Evolutionary conservation across 495 filamentous ascomycete genomes (phyloP).

Genomic region (Cercophora samala): DNA sequence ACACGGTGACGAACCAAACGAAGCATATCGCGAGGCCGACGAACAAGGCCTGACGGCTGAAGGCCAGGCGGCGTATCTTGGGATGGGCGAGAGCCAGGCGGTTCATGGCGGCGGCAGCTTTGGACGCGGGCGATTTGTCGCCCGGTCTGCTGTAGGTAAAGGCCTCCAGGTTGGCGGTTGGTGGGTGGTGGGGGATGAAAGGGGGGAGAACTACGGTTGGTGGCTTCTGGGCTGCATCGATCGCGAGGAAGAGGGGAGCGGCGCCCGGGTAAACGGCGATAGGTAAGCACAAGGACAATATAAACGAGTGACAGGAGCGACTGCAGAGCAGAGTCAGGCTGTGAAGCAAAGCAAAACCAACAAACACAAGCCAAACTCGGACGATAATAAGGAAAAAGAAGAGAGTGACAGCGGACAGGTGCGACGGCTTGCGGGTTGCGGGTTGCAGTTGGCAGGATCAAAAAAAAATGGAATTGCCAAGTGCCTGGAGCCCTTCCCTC

Average conservation of each 20-base stretch:
- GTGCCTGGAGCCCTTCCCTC: not conserved
- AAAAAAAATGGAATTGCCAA: constrained; percentile 7
- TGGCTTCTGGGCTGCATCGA: not conserved
- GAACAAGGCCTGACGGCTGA: constrained; percentile 26
- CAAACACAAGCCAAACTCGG: not conserved
- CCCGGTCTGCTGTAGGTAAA: constrained; percentile 9
- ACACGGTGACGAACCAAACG: constrained; percentile 23
- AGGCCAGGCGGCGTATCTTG: constrained; percentile 22
- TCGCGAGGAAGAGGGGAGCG: not conserved
- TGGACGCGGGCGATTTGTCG: constrained; percentile 3
- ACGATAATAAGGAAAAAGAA: not conserved
- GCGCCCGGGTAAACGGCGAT: not conserved
- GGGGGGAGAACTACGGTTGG: not conserved
- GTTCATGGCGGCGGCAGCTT: constrained; percentile 15
- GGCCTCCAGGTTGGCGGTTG: constrained; percentile 6
- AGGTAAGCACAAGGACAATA: not conserved
- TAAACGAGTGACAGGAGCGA: not conserved
- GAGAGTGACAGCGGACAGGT: not conserved
- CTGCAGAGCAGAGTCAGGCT: not conserved
- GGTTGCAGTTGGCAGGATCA: not conserved
- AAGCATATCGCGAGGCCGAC: constrained; percentile 17
- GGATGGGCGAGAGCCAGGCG: constrained; percentile 17
- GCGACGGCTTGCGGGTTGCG: not conserved
- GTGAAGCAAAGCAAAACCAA: constrained; percentile 4
- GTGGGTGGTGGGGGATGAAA: constrained; percentile 3